phyloP scores from a whole-genome alignment of 2,329 filamentous ascomycete genomes.

The Paracamarosporium sp. region DNA sequence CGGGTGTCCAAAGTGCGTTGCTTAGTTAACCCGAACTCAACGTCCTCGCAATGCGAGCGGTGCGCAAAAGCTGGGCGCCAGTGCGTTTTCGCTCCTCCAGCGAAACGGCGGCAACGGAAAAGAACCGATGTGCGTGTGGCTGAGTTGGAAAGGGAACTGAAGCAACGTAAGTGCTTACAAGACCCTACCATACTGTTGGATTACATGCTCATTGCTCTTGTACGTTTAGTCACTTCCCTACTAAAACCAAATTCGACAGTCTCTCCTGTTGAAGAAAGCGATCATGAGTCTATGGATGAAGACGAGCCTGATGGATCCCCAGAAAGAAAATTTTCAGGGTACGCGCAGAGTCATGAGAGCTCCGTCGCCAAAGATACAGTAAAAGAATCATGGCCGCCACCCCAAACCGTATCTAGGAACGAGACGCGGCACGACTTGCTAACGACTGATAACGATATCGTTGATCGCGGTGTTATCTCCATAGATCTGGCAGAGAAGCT shows the following conservation, averaged over 20 bases:
- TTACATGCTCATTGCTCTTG: neutral
- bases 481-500: slow-evolving; percentile 36
- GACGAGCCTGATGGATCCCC: slow-evolving; percentile 24
- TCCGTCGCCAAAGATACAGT: slow-evolving; percentile 12
- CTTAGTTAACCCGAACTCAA: slow-evolving; percentile 31
- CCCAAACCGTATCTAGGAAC: neutral
- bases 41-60: slow-evolving; percentile 40
- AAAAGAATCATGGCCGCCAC: slow-evolving; percentile 1
- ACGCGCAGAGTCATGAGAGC: slow-evolving; percentile 19
- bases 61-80: slow-evolving; percentile 41
- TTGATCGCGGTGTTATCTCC: slow-evolving; percentile 41
- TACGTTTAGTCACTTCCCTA: slow-evolving; percentile 32
- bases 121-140: slow-evolving; percentile 46
- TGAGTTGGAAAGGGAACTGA: slow-evolving; percentile 45
- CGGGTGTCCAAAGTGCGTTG: slow-evolving; percentile 45
- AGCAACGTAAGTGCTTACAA: slow-evolving; percentile 17
- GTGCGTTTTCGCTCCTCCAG: slow-evolving; percentile 45
- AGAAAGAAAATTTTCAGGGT: slow-evolving; percentile 23
- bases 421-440: slow-evolving; percentile 28
- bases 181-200: too few species aligned
- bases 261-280: slow-evolving; percentile 31
- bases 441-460: slow-evolving; percentile 38
- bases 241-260: slow-evolving; percentile 29
- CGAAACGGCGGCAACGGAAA: slow-evolving; percentile 44
- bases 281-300: slow-evolving; percentile 38